These are phyloP conservation scores for Elaphomyces granulatus DNA, from an alignment of 495 filamentous ascomycete species.

Conservation along the genomic window DNA sequence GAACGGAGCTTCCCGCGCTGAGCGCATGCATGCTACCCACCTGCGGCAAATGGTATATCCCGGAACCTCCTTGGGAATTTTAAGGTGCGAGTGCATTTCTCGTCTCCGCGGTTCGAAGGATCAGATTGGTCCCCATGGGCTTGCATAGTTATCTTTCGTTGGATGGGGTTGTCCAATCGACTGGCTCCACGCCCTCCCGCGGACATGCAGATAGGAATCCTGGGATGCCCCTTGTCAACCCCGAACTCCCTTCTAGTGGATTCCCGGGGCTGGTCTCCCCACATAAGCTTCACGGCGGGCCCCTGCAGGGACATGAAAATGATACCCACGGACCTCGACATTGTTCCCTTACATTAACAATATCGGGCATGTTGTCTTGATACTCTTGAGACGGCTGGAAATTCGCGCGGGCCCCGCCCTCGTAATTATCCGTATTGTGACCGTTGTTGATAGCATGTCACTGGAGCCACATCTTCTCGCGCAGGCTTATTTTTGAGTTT, in stretches of 20 bases:
- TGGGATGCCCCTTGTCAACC: not conserved
- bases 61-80: constrained; percentile 13
- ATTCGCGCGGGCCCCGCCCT: not conserved
- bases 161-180: not conserved
- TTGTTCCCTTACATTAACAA: not conserved
- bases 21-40: constrained; percentile 18
- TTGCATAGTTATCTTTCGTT: not conserved
- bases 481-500: not conserved
- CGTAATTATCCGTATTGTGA: not conserved
- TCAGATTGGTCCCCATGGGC: constrained; percentile 23
- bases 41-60: constrained; percentile 27
- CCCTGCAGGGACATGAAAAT: not conserved
- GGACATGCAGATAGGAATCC: not conserved
- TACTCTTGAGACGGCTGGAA: not conserved
- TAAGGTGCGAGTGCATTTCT: constrained; percentile 18
- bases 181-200: not conserved
- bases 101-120: constrained; percentile 7
- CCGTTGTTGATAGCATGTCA: not conserved
- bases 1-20: constrained; percentile 26
- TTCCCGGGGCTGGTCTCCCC: not conserved
- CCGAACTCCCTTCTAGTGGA: not conserved
- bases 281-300: not conserved
- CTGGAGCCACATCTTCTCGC: not conserved
- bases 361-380: not conserved
- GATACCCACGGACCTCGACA: not conserved